Evolutionary conservation across 176 grass and related monocot species (phyloP).

Genomic region (Oryza rufipogon): DNA sequence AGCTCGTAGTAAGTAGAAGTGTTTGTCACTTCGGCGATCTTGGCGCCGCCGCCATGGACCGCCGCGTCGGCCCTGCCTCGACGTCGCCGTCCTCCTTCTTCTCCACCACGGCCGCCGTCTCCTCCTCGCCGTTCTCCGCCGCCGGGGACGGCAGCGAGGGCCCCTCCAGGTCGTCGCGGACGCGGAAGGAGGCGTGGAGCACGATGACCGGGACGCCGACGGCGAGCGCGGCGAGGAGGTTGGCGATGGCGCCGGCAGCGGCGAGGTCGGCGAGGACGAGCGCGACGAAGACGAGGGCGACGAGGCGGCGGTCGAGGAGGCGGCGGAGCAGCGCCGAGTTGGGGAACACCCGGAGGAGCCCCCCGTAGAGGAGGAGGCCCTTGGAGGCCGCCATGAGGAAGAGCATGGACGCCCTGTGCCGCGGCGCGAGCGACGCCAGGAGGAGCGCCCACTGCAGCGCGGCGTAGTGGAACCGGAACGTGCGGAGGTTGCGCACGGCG

Average conservation of each 20-base stretch:
- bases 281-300: slow-evolving; percentile 51
- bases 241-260: slow-evolving; percentile 54
- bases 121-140: slow-evolving; percentile 42
- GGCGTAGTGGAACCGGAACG: slow-evolving; percentile 78
- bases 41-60: slow-evolving; percentile 40
- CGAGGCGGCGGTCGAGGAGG: slow-evolving; percentile 69
- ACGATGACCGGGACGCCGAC: slow-evolving; percentile 59
- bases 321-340: slow-evolving; percentile 61
- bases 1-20: neutral
- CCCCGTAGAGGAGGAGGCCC: slow-evolving; percentile 72
- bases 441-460: slow-evolving; percentile 71
- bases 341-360: slow-evolving; percentile 68
- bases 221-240: slow-evolving; percentile 54
- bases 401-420: slow-evolving; percentile 64
- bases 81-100: slow-evolving; percentile 77
- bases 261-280: slow-evolving; percentile 70
- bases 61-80: slow-evolving; percentile 48
- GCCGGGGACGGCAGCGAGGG: slow-evolving; percentile 18
- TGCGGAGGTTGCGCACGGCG: slow-evolving; percentile 70
- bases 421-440: slow-evolving; percentile 61
- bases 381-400: slow-evolving; percentile 91
- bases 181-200: slow-evolving; percentile 72
- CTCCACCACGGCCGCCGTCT: slow-evolving; percentile 51
- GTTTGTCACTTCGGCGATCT: slow-evolving; percentile 50
- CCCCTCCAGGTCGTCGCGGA: slow-evolving; percentile 65